Base-by-base conservation (phyloP, 2,329 filamentous ascomycete genomes). In the Pseudogymnoascus sp. region DNA sequence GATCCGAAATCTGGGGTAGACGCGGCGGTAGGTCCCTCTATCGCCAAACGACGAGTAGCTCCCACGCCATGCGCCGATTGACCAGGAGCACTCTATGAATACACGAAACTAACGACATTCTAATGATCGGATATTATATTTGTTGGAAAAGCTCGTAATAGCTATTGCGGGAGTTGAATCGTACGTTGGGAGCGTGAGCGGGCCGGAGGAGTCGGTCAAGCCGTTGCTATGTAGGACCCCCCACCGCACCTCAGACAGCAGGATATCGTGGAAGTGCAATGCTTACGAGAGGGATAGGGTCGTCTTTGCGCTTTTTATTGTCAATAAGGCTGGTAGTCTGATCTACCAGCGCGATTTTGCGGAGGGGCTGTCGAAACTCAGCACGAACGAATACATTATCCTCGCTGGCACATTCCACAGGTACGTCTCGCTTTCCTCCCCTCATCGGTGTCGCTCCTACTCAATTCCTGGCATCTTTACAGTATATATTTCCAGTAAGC, bases 361-460 rank as follows among this genome's bases (percentile, higher is more conserved):
- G 71, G 86, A 93, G 46, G 89, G 84, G 53, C 84, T 99, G 65
- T 90, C 90, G 75, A 91, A 93, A 75, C 87, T 99, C 70, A 90
- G 86, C 69, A 93, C 91, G 69, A 99, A 99, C 75, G 95, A 99
- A 81, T 96, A 96, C 74, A 88, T 99, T 34, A 93, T 97, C 69
- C 86, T 99, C 28, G 95, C 95, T 5, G 95, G 95, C 64, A 99
- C 95, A 62, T 99, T 99, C 76, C 95, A 99, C 74, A 95, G 91
- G 90, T 93, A 79, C 66, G 77, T 71, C 56, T 59, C 70, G 71
- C 61, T 69, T 72, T 28, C 72, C 31, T 40, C 46, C 53, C 14
- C 31, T 6, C 49, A 21, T 23, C 36, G 14, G n/a, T 53, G 14
- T 5, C 9, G 53, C 49, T 49, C 38, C 3, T 62, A 2, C 31